Evolutionary conservation across 495 filamentous ascomycete species (phyloP), one percentile per base, ranked within the genome.

Genomic region (Aspergillus saccharolyticus): DNA sequence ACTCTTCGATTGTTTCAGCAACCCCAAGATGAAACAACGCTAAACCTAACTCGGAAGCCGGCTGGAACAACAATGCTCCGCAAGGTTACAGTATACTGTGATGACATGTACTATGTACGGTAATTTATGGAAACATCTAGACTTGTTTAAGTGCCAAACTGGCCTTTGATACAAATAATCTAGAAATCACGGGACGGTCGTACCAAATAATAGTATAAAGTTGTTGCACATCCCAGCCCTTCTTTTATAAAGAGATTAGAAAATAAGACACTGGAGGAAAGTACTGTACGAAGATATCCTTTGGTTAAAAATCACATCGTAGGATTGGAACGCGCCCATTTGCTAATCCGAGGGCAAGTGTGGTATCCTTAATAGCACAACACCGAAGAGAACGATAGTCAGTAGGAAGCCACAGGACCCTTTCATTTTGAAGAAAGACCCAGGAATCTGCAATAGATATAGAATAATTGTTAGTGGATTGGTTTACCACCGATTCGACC

Each of bases 181-280:
- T 46, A 46, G n/a, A 24, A 24, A 48, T 24, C 19, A 48, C 45
- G 18, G 45, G 7, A 48, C 7, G 14, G 45, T 55, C 33, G 16
- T 55, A 14, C 2, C 33, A 49, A 55, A 46, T 19, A 45, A 49
- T 42, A 49, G 30, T 56, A 56, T 56, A 56, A 43, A 56, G 19
- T 15, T 45, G 16, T 46, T 51, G 28, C 14, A 21, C 17, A 33
- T 55, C 43, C 53, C 53, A 49, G 44, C 22, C 43, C 53, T 44
- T 48, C 24, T 5, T 56, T 56, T 56, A n/a, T n/a, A n/a, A n/a
- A n/a, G n/a, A n/a, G n/a, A n/a, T n/a, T 56, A 33, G 21, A 56
- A 56, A 56, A 56, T 56, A 42, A 39, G 42, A 49, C 30, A 48
- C 45, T 48, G n/a, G n/a, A n/a, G n/a, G n/a, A 14, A 22, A 48